Percentiles rank a stretch among this genome's conserved stretches.
Evolutionary conservation across 208 protist genomes (phyloP).

Genomic region (Trypanosoma rangeli): DNA sequence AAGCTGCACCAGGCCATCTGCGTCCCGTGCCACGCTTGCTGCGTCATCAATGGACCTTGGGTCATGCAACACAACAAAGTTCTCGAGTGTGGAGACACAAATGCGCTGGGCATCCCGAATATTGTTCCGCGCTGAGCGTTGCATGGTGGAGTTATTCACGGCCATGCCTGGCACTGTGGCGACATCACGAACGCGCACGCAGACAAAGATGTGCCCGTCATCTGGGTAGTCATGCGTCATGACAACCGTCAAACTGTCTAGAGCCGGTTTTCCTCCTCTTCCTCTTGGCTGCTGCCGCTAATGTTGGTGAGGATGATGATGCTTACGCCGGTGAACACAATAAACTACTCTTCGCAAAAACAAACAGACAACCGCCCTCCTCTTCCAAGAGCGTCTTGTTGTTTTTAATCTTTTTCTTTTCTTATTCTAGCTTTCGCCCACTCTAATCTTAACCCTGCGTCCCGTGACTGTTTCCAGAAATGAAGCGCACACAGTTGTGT

Average conservation of each 20-base stretch:
- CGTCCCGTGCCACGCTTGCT: slow-evolving; percentile 49
- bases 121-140: slow-evolving; percentile 11
- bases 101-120: slow-evolving; percentile 50
- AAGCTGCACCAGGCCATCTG: slow-evolving; percentile 62
- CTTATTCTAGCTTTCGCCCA: too few relatives aligned
- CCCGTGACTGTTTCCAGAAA: not conserved
- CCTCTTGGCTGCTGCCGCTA: slow-evolving; percentile 5
- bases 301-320: not conserved
- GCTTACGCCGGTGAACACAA: not conserved
- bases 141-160: not conserved
- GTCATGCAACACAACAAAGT: slow-evolving; percentile 76
- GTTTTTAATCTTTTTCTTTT: not conserved
- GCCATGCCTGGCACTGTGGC: slow-evolving; percentile 29
- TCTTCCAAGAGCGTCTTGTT: not conserved
- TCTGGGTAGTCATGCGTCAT: slow-evolving; percentile 44
- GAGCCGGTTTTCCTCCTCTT: slow-evolving; percentile 2
- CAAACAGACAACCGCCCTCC: too few relatives aligned
- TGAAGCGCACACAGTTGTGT: too few relatives aligned
- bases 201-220: slow-evolving; percentile 79
- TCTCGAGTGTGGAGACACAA: slow-evolving; percentile 71
- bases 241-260: not conserved
- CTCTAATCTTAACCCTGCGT: not conserved
- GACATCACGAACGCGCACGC: slow-evolving; percentile 67
- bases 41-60: slow-evolving; percentile 53
- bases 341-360: not conserved